A percentile compares a stretch with the other conserved stretches of the same genome.
These are phyloP conservation scores for Brettanomyces anomalus DNA, from an alignment of 805 yeast species.

Conservation along the genomic window DNA sequence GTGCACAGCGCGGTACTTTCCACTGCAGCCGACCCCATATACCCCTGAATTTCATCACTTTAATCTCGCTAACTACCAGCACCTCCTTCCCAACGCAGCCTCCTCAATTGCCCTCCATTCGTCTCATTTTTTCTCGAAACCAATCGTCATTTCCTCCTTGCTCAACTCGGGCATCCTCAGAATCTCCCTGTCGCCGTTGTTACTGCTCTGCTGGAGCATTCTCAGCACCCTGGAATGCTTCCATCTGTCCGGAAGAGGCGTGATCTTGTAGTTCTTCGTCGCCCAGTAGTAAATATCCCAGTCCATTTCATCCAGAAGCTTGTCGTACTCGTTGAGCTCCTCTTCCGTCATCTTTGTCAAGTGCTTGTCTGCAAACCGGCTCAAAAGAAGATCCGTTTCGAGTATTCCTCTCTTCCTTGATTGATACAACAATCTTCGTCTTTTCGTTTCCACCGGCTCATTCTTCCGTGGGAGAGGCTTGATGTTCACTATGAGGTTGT, in stretches of 20 bases:
- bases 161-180: constrained; percentile 79
- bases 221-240: constrained; percentile 53
- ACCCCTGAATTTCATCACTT: too few species aligned
- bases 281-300: constrained; percentile 99
- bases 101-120: too few species aligned
- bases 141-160: constrained; percentile 1
- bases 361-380: constrained; percentile 76
- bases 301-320: constrained; percentile 84
- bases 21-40: too few species aligned
- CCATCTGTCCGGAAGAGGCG: constrained; percentile 88
- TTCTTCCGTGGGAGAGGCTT: constrained; percentile 71
- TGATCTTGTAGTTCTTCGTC: constrained; percentile 68
- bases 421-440: constrained; percentile 87
- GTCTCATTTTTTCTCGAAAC: not conserved
- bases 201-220: constrained; percentile 62
- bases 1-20: too few species aligned
- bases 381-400: constrained; percentile 80
- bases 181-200: constrained; percentile 61
- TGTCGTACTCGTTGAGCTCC: constrained; percentile 79
- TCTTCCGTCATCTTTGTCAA: constrained; percentile 47
- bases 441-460: constrained; percentile 64
- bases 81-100: too few species aligned
- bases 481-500: constrained; percentile 51
- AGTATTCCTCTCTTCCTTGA: constrained; percentile 91
- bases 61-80: too few species aligned